Base-by-base conservation (phyloP, 1,284 basidiomycete species). In the Wolfiporia cocos region DNA sequence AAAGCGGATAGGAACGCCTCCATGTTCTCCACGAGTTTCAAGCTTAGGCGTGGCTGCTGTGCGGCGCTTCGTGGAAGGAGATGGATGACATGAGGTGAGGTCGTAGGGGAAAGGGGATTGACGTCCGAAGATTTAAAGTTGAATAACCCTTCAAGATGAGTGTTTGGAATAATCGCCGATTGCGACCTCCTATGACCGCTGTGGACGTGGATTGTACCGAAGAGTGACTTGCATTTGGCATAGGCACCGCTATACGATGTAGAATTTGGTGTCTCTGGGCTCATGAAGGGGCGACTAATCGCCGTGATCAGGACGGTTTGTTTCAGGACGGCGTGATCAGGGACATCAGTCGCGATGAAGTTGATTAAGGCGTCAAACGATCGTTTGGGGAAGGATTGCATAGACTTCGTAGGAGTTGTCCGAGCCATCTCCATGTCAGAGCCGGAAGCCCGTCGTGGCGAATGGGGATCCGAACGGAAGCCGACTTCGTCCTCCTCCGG, bases 271-370 rank as follows among this genome's bases (percentile, higher is more conserved):
- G 33, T 7, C 3, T 17, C 1, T 4, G 17, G 12, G 15, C 15
- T 52, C 32, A 71, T 58, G 49, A 68, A 70, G 1, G 68, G 63
- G 5, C 64, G 60, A n/a, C 60, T 59, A 26, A 71, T 60, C 3
- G 68, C 67, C 12, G 68, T 70, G 26, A 68, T 61, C 15, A 70
- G 62, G 42, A 71, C 69, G 5, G 64, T 51, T 21, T 66, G 62
- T 51, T 68, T 69, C 17, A 71, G 57, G n/a, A 68, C 43, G 1
- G 61, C 52, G 39, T 65, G 65, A 48, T 68, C 64, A 1, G 63
- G 48, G 17, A 62, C 46, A 21, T 54, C 46, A 5, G 48, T 34
- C 3, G 69, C 66, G 20, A 70, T 51, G 54, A 66, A 69, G 43
- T 70, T 66, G 43, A 71, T 41, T 12, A 71, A 49, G 2, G 52